Evolutionary conservation across 1,139 yeast genomes (phyloP), one percentile per base, ranked within the genome.

Genomic region (Candida smagusa): DNA sequence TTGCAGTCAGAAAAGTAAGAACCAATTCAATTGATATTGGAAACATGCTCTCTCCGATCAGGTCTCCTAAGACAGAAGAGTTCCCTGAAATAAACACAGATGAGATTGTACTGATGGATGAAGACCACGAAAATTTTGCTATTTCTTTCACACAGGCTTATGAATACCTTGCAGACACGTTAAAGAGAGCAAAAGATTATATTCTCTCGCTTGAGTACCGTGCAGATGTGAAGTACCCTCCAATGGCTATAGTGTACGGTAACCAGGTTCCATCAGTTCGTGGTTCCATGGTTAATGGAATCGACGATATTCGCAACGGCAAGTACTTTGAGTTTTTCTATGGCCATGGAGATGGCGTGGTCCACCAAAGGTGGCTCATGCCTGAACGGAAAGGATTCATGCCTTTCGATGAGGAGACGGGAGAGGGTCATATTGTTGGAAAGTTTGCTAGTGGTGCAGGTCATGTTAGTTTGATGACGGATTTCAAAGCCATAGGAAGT

Each of bases 321-420:
- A 76, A 79, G 45, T 89, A 85, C 59, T 79, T 76, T 46, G 82
- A 85, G 48, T 83, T 87, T 49, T 77, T 74, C 49, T 88, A 86
- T 55, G 96, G 95, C 0, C 89, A 89, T 7, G 97, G 97, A 6
- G 97, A 89, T 54, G 97, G 97, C 25, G 96, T 89, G 11, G 85
- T 88, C 1, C 88, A 86, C 58, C 87, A 83, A 49, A 78, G 78
- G 45, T 83, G 90, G 82, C 61, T 86, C 30, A 77, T 88, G 79
- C 96, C 97, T 0, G 84, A 83, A 50, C 62, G 67, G 22, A 70
- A 72, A 46, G 94, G 94, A 0, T 88, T 83, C 53, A 64, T 73
- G 0, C 49, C 48, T 22, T 66, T 54, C 40, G 58, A 71, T 41
- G 52, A 55, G 7, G 48, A 48, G 9, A 57, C 67, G 0, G 67